Conservation (phyloP, 257 asterid species). For the Jasminum sambac region DNA sequence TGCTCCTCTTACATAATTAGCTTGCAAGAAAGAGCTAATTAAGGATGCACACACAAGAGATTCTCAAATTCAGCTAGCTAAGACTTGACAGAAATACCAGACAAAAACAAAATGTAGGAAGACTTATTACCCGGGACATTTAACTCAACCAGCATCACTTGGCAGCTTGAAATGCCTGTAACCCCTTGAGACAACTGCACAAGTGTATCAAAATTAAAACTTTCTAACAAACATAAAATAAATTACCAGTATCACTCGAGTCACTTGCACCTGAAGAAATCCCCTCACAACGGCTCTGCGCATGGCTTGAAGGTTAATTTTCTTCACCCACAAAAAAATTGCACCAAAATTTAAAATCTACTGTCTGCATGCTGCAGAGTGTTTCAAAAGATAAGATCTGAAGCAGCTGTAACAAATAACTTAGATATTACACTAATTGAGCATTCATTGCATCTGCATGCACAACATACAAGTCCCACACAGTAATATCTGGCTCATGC, state of each 20-base stretch:
- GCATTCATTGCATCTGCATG: neutral
- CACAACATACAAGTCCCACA: neutral
- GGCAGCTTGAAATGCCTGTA: too few relatives aligned
- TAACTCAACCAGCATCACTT: too few relatives aligned
- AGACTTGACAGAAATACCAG: too few relatives aligned
- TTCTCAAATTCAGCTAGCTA: too few relatives aligned
- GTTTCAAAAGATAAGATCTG: neutral
- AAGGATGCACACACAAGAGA: too few relatives aligned
- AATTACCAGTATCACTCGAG: slow-evolving; percentile 27
- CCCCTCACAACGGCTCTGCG: slow-evolving; percentile 37
- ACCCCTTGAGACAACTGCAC: too few relatives aligned
- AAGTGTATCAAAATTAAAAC: too few relatives aligned
- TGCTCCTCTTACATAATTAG: too few relatives aligned
- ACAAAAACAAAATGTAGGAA: too few relatives aligned
- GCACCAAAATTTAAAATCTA: slow-evolving; percentile 12
- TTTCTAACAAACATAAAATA: too few relatives aligned
- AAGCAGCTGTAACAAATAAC: slow-evolving; percentile 4
- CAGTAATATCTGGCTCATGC: neutral
- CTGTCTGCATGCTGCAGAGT: neutral
- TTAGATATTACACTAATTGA: neutral
- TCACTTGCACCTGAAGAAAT: slow-evolving; percentile 23
- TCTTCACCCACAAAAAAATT: slow-evolving; percentile 56
- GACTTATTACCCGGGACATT: too few relatives aligned
- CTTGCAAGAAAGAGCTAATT: too few relatives aligned
- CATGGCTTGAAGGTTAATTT: slow-evolving; percentile 62